Evolutionary conservation across 225 moss, liverwort and hornwort genomes (phyloP).

Genomic region (Polytrichum commune): DNA sequence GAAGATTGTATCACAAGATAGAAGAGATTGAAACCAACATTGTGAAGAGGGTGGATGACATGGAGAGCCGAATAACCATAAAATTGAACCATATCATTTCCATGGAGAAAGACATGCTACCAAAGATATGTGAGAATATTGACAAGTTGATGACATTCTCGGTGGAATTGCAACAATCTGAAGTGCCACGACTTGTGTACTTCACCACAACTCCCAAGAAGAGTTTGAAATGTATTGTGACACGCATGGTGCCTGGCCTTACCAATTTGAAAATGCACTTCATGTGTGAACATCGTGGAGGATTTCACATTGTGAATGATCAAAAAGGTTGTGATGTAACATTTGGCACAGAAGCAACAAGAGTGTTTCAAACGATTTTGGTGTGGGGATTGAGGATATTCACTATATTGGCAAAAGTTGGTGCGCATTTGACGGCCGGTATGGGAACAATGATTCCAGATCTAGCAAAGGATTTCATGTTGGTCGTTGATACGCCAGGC

Average conservation of each 20-base stretch:
- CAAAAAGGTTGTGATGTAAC: neutral
- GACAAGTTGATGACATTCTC: neutral
- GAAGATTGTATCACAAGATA: neutral
- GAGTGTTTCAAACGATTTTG: neutral
- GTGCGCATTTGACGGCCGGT: neutral
- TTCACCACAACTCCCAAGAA: neutral
- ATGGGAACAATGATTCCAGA: neutral
- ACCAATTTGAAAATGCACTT: neutral
- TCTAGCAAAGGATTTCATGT: neutral
- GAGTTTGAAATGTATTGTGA: neutral
- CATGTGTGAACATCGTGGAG: neutral
- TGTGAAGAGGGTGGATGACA: too few relatives aligned
- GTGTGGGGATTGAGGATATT: neutral
- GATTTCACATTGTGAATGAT: neutral
- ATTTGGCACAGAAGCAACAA: neutral
- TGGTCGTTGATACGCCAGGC: neutral
- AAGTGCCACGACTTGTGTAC: neutral
- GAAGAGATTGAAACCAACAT: neutral
- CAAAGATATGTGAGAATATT: neutral
- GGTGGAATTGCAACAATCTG: neutral
- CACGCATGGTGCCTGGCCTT: neutral
- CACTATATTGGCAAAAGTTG: neutral
- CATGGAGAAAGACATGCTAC: neutral
- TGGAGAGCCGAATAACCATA: too few relatives aligned
- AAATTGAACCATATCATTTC: too few relatives aligned